Evolutionary conservation across 495 filamentous ascomycete genomes (phyloP).

Genomic region (Penicillium simplicissimum): DNA sequence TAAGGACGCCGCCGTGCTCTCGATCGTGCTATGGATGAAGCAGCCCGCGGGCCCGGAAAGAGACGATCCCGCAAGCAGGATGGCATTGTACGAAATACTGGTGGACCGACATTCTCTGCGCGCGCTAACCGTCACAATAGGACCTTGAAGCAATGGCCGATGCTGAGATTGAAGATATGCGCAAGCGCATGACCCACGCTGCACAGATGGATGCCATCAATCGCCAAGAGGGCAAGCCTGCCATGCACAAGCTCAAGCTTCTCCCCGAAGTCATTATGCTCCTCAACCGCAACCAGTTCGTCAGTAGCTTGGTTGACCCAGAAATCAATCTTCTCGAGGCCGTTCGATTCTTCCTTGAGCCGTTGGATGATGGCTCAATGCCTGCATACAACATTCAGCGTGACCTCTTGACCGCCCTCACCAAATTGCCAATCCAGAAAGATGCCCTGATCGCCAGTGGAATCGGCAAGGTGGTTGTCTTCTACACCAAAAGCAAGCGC

Average conservation of each 20-base stretch:
- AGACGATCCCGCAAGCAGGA: conserved; percentile 77
- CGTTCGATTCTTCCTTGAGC: conserved; percentile 96
- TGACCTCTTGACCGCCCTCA: conserved; percentile 81
- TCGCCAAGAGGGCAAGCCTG: conserved; percentile 73
- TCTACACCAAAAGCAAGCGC: conserved; percentile 93
- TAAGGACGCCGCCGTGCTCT: conserved; percentile 73
- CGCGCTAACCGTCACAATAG: conserved; percentile 42
- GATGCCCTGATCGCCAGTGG: conserved; percentile 86
- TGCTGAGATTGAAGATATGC: conserved; percentile 83
- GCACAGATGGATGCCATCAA: conserved; percentile 82
- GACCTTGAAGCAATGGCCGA: conserved; percentile 89
- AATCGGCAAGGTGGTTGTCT: conserved; percentile 92
- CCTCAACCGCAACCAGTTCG: conserved; percentile 79
- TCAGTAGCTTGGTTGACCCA: conserved; percentile 84
- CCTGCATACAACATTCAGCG: conserved; percentile 97
- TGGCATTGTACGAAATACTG: conserved; percentile 68
- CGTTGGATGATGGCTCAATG: conserved; percentile 85
- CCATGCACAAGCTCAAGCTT: conserved; percentile 90
- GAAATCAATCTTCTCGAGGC: conserved; percentile 93
- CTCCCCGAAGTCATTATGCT: conserved; percentile 88
- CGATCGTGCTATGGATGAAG: conserved; percentile 82
- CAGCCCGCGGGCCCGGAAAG: conserved; percentile 76
- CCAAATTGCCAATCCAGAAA: conserved; percentile 81
- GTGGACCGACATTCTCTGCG: background rate
- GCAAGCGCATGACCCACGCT: conserved; percentile 87